A percentile compares a stretch with the other conserved stretches of the same genome.
Conservation (phyloP, 805 yeast genomes). For the Lachancea quebecensis region DNA sequence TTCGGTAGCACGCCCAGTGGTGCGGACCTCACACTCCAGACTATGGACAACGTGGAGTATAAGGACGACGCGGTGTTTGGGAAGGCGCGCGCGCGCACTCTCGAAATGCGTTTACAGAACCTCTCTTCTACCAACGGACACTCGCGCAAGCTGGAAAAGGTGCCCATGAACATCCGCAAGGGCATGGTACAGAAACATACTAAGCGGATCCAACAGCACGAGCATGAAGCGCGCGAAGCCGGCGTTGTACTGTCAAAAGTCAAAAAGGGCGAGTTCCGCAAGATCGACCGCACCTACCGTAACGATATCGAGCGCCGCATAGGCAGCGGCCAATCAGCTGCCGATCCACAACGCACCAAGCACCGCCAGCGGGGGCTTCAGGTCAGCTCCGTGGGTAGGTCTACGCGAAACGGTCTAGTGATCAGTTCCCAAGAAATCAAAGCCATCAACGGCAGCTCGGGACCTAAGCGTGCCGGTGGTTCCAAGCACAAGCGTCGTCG, state of each 20-base stretch:
- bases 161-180: slow-evolving; percentile 84
- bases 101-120: slow-evolving; percentile 49
- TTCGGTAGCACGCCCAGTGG: slow-evolving; percentile 41
- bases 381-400: slow-evolving; percentile 67
- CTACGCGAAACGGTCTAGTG: slow-evolving; percentile 72
- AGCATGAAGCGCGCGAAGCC: slow-evolving; percentile 77
- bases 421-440: slow-evolving; percentile 64
- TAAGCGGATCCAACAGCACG: slow-evolving; percentile 48
- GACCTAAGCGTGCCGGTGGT: background rate
- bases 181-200: slow-evolving; percentile 65
- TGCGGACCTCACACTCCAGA: slow-evolving; percentile 58
- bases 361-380: slow-evolving; percentile 70
- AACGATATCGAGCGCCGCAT: slow-evolving; percentile 35
- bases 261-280: slow-evolving; percentile 59
- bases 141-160: slow-evolving; percentile 49
- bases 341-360: slow-evolving; percentile 35
- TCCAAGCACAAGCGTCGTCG: background rate
- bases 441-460: slow-evolving; percentile 30
- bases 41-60: slow-evolving; percentile 38
- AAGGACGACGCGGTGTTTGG: slow-evolving; percentile 54
- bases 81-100: slow-evolving; percentile 56
- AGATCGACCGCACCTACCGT: slow-evolving; percentile 42
- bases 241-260: slow-evolving; percentile 79
- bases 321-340: slow-evolving; percentile 45
- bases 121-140: slow-evolving; percentile 41